These are phyloP conservation scores for Colletotrichum somersetense DNA, from an alignment of 2,329 filamentous ascomycete genomes.

Conservation along the genomic window DNA sequence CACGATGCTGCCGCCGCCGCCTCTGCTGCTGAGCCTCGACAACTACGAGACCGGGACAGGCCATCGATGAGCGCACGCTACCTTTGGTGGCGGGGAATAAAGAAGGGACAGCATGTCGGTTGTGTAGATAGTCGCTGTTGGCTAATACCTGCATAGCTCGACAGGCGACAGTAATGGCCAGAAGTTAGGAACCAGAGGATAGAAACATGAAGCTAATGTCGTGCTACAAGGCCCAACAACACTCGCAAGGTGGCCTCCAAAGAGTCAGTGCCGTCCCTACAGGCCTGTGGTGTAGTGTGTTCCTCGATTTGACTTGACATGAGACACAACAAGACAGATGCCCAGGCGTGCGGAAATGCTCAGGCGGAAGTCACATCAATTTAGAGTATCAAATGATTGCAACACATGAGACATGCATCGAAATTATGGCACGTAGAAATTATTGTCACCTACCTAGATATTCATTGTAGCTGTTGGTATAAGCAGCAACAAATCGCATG, in stretches of 20 bases:
- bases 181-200: constrained; percentile 25
- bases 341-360: constrained; percentile 3
- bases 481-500: not conserved
- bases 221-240: constrained; percentile 4
- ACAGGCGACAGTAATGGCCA: constrained; percentile 31
- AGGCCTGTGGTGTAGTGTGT: not conserved
- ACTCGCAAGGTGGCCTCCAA: not conserved
- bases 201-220: constrained; percentile 14
- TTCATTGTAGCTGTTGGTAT: not conserved
- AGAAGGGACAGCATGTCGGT: constrained; percentile 17
- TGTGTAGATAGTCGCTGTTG: constrained; percentile 38
- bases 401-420: constrained; percentile 18
- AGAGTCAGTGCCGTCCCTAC: not conserved
- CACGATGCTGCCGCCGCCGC: constrained; percentile 11
- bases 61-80: constrained; percentile 11
- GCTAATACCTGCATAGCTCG: constrained; percentile 38
- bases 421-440: not conserved
- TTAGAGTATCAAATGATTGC: not conserved
- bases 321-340: constrained; percentile 14
- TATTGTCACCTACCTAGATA: too few species aligned
- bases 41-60: constrained; percentile 4
- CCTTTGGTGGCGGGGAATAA: not conserved
- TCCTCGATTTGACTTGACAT: constrained; percentile 2
- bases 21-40: not conserved
- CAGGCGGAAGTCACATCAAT: not conserved